These are phyloP conservation scores for Dentipellis sp. DNA, from an alignment of 768 basidiomycete genomes.

Conservation along the genomic window DNA sequence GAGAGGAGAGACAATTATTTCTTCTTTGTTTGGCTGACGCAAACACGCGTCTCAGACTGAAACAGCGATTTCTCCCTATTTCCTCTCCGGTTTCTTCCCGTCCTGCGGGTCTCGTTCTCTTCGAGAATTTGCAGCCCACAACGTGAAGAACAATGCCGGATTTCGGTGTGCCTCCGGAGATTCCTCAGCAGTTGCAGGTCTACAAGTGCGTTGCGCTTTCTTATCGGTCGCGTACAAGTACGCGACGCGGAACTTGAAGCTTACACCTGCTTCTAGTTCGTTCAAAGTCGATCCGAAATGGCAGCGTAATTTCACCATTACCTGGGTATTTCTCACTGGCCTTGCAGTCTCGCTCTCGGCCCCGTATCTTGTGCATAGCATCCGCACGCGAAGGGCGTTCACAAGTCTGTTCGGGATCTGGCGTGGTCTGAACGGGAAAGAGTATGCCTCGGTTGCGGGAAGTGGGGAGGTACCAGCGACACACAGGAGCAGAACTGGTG, in stretches of 20 bases:
- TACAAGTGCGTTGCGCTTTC: constrained; percentile 45
- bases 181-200: constrained; percentile 49
- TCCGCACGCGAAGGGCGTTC: constrained; percentile 32
- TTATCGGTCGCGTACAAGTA: background rate
- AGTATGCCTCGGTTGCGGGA: constrained; percentile 23
- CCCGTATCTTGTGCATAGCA: constrained; percentile 33
- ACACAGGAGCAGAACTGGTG: constrained; percentile 12
- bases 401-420: constrained; percentile 42
- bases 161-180: constrained; percentile 44
- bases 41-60: too few relatives aligned
- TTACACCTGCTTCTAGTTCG: constrained; percentile 34
- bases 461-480: constrained; percentile 10
- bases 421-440: constrained; percentile 28
- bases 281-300: constrained; percentile 72
- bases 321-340: constrained; percentile 56
- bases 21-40: too few relatives aligned
- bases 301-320: constrained; percentile 62
- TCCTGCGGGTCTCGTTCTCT: too few relatives aligned
- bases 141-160: constrained; percentile 20
- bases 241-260: too few relatives aligned
- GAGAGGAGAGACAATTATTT: too few relatives aligned
- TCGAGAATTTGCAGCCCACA: too few relatives aligned
- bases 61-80: too few relatives aligned
- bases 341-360: constrained; percentile 37
- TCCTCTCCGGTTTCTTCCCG: too few relatives aligned